Evolutionary conservation across 1,284 basidiomycete species (phyloP).

Genomic region (Coniophora puteana): DNA sequence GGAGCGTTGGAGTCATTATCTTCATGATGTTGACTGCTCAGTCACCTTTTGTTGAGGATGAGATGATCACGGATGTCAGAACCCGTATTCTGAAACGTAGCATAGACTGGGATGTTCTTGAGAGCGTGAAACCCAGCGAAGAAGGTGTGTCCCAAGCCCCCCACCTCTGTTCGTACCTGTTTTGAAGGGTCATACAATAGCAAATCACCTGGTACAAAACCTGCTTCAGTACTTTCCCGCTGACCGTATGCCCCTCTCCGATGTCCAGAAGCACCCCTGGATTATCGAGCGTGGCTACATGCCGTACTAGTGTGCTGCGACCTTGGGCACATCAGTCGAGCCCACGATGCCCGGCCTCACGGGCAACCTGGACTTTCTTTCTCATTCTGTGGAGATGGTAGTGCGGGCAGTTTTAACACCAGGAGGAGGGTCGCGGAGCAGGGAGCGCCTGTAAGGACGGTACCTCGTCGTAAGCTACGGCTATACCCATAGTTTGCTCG

Average conservation of each 20-base stretch:
- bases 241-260: slow-evolving; percentile 54
- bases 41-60: slow-evolving; percentile 71
- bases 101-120: slow-evolving; percentile 60
- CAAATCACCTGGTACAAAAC: slow-evolving; percentile 31
- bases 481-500: too few relatives aligned
- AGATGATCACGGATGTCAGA: slow-evolving; percentile 47
- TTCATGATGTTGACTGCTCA: slow-evolving; percentile 80
- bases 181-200: slow-evolving; percentile 18
- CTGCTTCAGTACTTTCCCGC: slow-evolving; percentile 46
- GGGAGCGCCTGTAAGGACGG: too few relatives aligned
- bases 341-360: too few relatives aligned
- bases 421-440: too few relatives aligned
- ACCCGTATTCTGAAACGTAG: slow-evolving; percentile 50
- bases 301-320: too few relatives aligned
- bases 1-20: slow-evolving; percentile 91
- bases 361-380: too few relatives aligned
- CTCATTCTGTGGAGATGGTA: too few relatives aligned
- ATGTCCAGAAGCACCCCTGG: slow-evolving; percentile 67
- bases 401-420: too few relatives aligned
- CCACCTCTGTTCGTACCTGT: not conserved
- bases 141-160: slow-evolving; percentile 27
- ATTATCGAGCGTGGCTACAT: slow-evolving; percentile 38
- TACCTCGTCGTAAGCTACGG: too few relatives aligned
- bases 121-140: slow-evolving; percentile 30
- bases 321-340: too few relatives aligned